Conservation (phyloP, 306 rosid species). For the Fragaria nilgerrensis region DNA sequence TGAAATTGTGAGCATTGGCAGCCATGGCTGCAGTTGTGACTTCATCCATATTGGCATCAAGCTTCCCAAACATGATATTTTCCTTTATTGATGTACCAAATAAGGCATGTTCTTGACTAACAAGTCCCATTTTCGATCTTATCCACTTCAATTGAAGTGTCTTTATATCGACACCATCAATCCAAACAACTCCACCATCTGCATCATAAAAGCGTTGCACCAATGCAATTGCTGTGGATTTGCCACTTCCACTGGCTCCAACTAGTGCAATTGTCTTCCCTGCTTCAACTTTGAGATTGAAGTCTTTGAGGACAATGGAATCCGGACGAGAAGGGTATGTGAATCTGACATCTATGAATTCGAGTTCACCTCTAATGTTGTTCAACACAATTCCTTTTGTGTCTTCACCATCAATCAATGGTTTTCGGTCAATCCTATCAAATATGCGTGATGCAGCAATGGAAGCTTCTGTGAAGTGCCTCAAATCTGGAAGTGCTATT, state of each 20-base stretch:
- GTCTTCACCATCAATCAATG: slow-evolving; percentile 72
- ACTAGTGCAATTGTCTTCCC: slow-evolving; percentile 89
- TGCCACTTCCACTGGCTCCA: slow-evolving; percentile 95
- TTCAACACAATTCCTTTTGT: slow-evolving; percentile 48
- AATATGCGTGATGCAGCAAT: slow-evolving; percentile 73
- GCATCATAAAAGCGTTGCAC: slow-evolving; percentile 82
- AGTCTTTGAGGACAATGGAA: slow-evolving; percentile 53
- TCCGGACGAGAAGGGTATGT: slow-evolving; percentile 88
- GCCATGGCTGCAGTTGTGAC: slow-evolving; percentile 75
- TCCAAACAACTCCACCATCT: slow-evolving; percentile 54
- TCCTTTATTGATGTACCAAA: slow-evolving; percentile 88
- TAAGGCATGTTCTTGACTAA: slow-evolving; percentile 94
- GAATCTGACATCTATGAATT: slow-evolving; percentile 66
- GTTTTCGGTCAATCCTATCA: slow-evolving; percentile 57
- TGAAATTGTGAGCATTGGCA: slow-evolving; percentile 89
- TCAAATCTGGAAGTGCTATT: slow-evolving; percentile 88
- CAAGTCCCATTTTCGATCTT: slow-evolving; percentile 86
- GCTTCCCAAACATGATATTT: slow-evolving; percentile 86
- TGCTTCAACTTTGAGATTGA: slow-evolving; percentile 70
- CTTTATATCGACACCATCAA: slow-evolving; percentile 78
- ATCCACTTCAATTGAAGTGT: slow-evolving; percentile 71
- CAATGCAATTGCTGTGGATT: slow-evolving; percentile 84
- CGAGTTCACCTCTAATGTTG: slow-evolving; percentile 53
- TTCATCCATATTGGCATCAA: slow-evolving; percentile 80
- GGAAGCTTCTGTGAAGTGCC: slow-evolving; percentile 85